These are phyloP conservation scores for Monosporozyma siamensis DNA, from an alignment of 805 yeast species.

Conservation along the genomic window DNA sequence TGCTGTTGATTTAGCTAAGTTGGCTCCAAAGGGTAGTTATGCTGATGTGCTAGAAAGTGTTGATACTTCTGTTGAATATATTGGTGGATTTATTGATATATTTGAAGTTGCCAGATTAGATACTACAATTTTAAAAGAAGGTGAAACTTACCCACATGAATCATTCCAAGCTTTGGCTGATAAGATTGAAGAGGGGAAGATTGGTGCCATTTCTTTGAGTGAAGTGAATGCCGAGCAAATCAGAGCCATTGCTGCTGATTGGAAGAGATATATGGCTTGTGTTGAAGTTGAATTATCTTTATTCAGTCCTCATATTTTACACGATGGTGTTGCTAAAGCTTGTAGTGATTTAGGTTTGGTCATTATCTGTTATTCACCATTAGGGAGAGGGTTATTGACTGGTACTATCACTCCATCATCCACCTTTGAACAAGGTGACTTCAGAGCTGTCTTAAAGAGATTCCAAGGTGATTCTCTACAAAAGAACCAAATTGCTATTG, in stretches of 20 bases:
- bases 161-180: slow-evolving; percentile 48
- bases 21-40: slow-evolving; percentile 41
- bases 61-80: slow-evolving; percentile 31
- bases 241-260: slow-evolving; percentile 44
- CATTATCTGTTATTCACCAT: slow-evolving; percentile 73
- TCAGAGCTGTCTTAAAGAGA: slow-evolving; percentile 43
- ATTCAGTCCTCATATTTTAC: slow-evolving; percentile 50
- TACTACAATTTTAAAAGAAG: slow-evolving; percentile 18
- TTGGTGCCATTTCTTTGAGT: slow-evolving; percentile 65
- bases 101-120: slow-evolving; percentile 73
- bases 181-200: slow-evolving; percentile 50
- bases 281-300: slow-evolving; percentile 77
- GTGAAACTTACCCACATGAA: slow-evolving; percentile 37
- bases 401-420: slow-evolving; percentile 42
- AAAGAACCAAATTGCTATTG: slow-evolving; percentile 43
- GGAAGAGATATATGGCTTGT: slow-evolving; percentile 44
- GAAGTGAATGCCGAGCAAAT: slow-evolving; percentile 62
- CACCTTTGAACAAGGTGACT: slow-evolving; percentile 44
- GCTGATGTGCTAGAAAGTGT: slow-evolving; percentile 42
- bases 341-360: slow-evolving; percentile 54
- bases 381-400: slow-evolving; percentile 70
- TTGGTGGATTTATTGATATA: slow-evolving; percentile 46
- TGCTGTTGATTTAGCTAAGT: slow-evolving; percentile 33
- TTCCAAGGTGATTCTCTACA: slow-evolving; percentile 49
- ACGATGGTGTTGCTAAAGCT: slow-evolving; percentile 54